phyloP scores from a whole-genome alignment of 83 land plant species.

The Picea engelmannii region DNA sequence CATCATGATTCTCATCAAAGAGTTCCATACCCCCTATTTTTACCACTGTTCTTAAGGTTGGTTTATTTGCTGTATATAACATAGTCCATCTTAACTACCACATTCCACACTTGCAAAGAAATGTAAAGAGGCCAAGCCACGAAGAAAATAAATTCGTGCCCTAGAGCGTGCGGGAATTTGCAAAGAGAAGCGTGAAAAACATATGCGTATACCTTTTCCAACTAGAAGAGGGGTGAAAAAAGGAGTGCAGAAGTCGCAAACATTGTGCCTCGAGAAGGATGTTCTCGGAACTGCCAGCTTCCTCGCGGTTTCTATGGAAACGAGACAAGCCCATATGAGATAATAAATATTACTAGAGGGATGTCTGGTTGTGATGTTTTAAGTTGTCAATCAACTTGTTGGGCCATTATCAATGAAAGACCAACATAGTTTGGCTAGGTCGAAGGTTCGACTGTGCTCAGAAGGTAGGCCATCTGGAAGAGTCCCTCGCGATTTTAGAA shows the following conservation, averaged over 20 bases:
- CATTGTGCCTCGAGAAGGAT: conserved; percentile 42
- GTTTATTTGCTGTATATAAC: too few relatives aligned
- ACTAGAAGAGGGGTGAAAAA: background rate
- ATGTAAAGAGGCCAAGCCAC: too few relatives aligned
- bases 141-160: too few relatives aligned
- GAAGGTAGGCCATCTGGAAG: conserved; percentile 26
- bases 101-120: too few relatives aligned
- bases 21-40: too few relatives aligned
- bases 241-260: conserved; percentile 40
- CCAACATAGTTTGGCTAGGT: background rate
- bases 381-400: background rate
- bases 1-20: too few relatives aligned
- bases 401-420: background rate
- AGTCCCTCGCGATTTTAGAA: background rate
- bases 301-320: conserved; percentile 31
- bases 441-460: background rate
- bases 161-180: too few relatives aligned
- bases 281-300: conserved; percentile 31
- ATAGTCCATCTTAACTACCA: too few relatives aligned
- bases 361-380: background rate
- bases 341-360: conserved; percentile 38
- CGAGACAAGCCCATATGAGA: conserved; percentile 39
- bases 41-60: background rate
- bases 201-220: too few relatives aligned
- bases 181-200: too few relatives aligned